Conservation (phyloP, 768 basidiomycete genomes). For the Cyclocybe cylindracea region DNA sequence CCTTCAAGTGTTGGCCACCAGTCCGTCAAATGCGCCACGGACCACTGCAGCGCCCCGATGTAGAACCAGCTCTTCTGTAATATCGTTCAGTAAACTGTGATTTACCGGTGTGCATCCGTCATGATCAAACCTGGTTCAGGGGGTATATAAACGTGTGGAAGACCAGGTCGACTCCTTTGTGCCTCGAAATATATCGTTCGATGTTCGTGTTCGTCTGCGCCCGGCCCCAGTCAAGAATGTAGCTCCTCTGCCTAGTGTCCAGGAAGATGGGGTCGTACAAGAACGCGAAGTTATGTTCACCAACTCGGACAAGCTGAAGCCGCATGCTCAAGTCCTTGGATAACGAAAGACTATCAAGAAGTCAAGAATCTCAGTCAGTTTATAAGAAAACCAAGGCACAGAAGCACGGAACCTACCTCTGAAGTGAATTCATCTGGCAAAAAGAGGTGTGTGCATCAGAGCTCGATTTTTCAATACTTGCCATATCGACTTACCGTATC, state of each 20-base stretch:
- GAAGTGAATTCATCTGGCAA: slow-evolving; percentile 21
- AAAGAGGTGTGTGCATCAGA: neutral
- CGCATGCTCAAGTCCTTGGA: slow-evolving; percentile 43
- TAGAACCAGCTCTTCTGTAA: slow-evolving; percentile 49
- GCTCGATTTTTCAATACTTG: neutral
- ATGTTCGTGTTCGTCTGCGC: slow-evolving; percentile 31
- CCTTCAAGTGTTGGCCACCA: slow-evolving; percentile 40
- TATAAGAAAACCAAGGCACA: neutral
- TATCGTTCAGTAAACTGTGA: neutral
- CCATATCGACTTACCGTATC: slow-evolving; percentile 33
- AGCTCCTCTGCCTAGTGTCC: slow-evolving; percentile 43
- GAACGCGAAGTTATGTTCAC: slow-evolving; percentile 36
- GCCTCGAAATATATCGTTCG: slow-evolving; percentile 30
- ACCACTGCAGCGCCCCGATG: slow-evolving; percentile 52
- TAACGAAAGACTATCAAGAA: slow-evolving; percentile 30
- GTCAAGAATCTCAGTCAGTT: neutral
- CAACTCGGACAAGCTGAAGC: slow-evolving; percentile 31
- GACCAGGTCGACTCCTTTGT: slow-evolving; percentile 18
- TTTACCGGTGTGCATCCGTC: slow-evolving; percentile 1
- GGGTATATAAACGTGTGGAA: slow-evolving; percentile 57
- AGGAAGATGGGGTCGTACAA: slow-evolving; percentile 57
- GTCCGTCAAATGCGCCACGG: slow-evolving; percentile 22
- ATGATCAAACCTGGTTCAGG: slow-evolving; percentile 37
- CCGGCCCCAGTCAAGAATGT: slow-evolving; percentile 57
- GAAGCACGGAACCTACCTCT: slow-evolving; percentile 19